Base-by-base conservation (phyloP, 202 grass and related monocot genomes). In the Carex arenaria region DNA sequence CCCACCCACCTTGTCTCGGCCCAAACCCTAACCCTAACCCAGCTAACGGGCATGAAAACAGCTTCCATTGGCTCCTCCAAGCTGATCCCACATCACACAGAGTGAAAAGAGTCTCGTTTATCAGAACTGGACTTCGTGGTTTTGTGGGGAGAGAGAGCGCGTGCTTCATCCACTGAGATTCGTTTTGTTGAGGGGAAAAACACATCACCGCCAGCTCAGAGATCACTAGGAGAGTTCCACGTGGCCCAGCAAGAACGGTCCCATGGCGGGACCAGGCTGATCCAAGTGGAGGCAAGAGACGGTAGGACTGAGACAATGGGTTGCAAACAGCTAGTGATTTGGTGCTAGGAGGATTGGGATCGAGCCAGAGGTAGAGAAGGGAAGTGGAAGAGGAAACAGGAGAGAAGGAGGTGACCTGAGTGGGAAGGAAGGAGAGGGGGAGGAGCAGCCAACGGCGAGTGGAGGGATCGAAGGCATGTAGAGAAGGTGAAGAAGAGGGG, bases 1-100 rank as follows among this genome's bases (percentile, higher is more conserved):
- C 93, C 96, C 96, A 98, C 51, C 90, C 90, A 1, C 90, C 89
- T 65, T 79, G 72, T 43, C 64, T 79, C 1, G 84, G 76, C 32
- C 73, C 84, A 23, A 68, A 55, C 15, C 71, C 70, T 82, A 82
- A 82, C n/a, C 88, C 91, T 64, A 94, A 89, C 67, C 8, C 85
- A 59, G 76, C 13, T 0, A 95, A 88, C 23, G 89, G 86, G 89
- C 96, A 98, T 56, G 88, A 95, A 86, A 93, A 98, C 80, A 98
- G 89, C 69, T 98, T 98, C 96, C 96, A 98, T 84, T 98, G 93
- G 91, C 85, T 98, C 56, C 96, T 87, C 96, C 96, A 98, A 8
- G 96, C 89, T 3, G 91, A 90, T 60, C 96, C 96, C 3, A 98
- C 93, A 67, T 98, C 96, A 80, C 93, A 95, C 4, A 95, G 91